Evolutionary conservation across 2,329 filamentous ascomycete species (phyloP), one percentile per base, ranked within the genome.

Genomic region (Sordariomycetes sp.): DNA sequence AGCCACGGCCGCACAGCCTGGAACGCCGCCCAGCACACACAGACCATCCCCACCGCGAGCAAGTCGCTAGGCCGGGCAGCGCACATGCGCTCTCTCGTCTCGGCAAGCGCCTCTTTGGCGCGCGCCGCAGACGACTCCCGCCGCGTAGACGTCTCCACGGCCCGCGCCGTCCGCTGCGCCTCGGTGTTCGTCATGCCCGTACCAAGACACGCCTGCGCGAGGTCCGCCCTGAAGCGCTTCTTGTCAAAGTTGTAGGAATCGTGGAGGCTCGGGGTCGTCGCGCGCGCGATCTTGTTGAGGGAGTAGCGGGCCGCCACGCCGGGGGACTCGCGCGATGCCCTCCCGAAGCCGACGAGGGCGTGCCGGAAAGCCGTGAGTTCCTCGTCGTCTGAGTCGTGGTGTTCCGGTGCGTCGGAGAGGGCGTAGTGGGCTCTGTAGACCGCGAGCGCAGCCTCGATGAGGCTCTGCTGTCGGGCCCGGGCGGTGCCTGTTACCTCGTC

Each of bases 1-100:
- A 57, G 56, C 56, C 56, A 57, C 15, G 56, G 56, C 20, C 51
- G 34, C 4, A 57, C 56, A 36, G 54, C 36, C 39, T 57, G 56
- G 34, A 54, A 57, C 3, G 51, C 56, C 10, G 56, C 51, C 56
- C 56, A 57, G 15, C 34, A 50, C 4, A 54, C 13, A 36, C 35
- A 54, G 36, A 57, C 36, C 28, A 54, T 36, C 7, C n/a, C 51
- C 7, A 54, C 17, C 3, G 52, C 28, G 22, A 57, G 22, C 51
- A 34, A 54, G 25, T 57, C 56, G 20, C 35, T 51, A 35, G 56
- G 36, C 12, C 52, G 36, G 28, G 34, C 36, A 12, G 42, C 52
- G 42, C 48, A 25, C 20, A 57, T 17, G 2, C 34, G 51, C 36
- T 54, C 51, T 5, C 42, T 22, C n/a, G 50, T 32, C 28, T 57